Evolutionary conservation across 768 basidiomycete species (phyloP).

Genomic region (Chiua virens): DNA sequence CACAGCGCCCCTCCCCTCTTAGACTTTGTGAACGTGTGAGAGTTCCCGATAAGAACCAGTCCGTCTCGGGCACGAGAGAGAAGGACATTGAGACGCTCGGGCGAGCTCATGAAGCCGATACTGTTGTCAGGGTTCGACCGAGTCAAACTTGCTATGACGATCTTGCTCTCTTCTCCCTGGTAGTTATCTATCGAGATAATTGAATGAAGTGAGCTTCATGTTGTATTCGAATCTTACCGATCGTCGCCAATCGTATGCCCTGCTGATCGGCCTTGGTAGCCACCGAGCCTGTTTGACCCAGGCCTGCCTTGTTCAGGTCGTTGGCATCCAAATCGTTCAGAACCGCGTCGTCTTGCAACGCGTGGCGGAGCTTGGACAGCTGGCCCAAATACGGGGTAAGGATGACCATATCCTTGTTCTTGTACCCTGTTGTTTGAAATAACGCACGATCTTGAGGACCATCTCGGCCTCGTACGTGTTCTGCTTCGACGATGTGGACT

Average conservation of each 20-base stretch:
- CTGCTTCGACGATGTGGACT: conserved; percentile 56
- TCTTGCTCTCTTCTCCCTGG: conserved; percentile 73
- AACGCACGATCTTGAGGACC: conserved; percentile 65
- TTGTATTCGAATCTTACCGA: conserved; percentile 43
- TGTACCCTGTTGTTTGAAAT: conserved; percentile 72
- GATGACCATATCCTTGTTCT: conserved; percentile 57
- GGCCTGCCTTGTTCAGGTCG: conserved; percentile 59
- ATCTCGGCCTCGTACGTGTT: conserved; percentile 62
- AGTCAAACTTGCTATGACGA: conserved; percentile 62
- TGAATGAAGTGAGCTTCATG: not conserved
- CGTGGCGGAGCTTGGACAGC: conserved; percentile 46
- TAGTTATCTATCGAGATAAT: conserved; percentile 56
- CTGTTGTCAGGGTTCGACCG: conserved; percentile 54
- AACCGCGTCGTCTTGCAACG: conserved; percentile 38
- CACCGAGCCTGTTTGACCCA: conserved; percentile 38
- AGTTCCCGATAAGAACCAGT: conserved; percentile 67
- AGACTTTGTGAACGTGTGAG: conserved; percentile 56
- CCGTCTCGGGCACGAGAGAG: conserved; percentile 68
- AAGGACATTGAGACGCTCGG: conserved; percentile 72
- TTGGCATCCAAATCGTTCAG: conserved; percentile 62
- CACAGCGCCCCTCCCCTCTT: conserved; percentile 55
- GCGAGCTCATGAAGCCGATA: conserved; percentile 73
- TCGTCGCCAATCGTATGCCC: conserved; percentile 59
- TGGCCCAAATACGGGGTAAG: conserved; percentile 74
- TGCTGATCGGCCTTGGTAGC: conserved; percentile 38